Evolutionary conservation across 371 early-diverging fungal genomes (phyloP), one percentile per base, ranked within the genome.

Genomic region (Apophysomyces trapeziformis): DNA sequence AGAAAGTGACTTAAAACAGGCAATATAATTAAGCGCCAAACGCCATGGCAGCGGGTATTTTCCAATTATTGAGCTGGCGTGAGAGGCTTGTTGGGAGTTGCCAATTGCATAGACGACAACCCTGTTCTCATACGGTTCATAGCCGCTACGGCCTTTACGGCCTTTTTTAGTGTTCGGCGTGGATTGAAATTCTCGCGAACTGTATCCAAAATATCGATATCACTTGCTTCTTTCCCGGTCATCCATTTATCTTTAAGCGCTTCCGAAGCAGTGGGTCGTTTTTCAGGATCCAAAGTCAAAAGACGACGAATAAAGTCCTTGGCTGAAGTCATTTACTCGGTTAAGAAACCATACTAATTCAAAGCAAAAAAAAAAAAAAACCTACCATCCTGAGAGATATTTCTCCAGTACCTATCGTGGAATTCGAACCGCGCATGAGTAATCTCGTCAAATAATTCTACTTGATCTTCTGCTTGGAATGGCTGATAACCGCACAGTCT

Each of bases 211-310:
- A 94, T 80, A 78, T 92, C 91, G n/a, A 77, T 76, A 58, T 90
- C 88, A 35, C 76, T 79, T 12, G 82, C 81, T 32, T 83, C 77
- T 37, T 63, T 58, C 50, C 79, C 80, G n/a, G 87, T 80, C 66
- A 96, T 83, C 97, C 96, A 98, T 16, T 85, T 89, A 76, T 97
- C 94, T 36, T 85, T 69, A 58, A 95, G 83, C 4, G 97, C 97
- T 71, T 94, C 84, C 9, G 75, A 75, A 4, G 92, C 95, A 0
- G 96, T 94, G 61, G 93, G 71, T 57, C 98, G 90, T 57, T 84
- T 80, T 2, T 73, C 62, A 0, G 92, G 90, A 75, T 94, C 89
- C 35, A 93, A 78, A n/a, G 86, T 77, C 41, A 98, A 83, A 7
- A 92, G 76, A 46, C 80, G 79, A 32, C 90, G 85, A 72, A 98